Evolutionary conservation across 2,329 filamentous ascomycete species (phyloP).

Genomic region (Alternaria alternata): DNA sequence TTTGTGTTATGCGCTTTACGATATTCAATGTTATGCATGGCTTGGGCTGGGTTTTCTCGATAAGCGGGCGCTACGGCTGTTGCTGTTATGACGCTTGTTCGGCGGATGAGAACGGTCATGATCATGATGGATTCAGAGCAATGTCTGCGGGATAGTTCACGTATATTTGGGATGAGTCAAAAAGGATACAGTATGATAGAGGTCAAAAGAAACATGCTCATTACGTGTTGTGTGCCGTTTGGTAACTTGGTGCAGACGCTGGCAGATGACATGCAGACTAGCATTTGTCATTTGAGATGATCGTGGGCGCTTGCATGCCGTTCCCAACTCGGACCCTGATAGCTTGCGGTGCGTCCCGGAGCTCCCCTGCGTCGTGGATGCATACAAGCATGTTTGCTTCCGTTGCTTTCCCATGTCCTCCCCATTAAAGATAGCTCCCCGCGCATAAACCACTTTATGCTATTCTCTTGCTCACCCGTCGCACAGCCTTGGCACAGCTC

Average conservation of each 20-base stretch:
- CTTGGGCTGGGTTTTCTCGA: constrained; percentile 28
- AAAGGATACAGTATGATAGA: constrained; percentile 1
- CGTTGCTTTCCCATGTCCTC: neutral
- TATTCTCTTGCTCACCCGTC: constrained; percentile 18
- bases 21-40: constrained; percentile 34
- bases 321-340: constrained; percentile 22
- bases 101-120: constrained; percentile 13
- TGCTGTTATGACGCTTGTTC: constrained; percentile 11
- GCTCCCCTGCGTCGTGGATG: constrained; percentile 1
- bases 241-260: constrained; percentile 6
- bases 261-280: constrained; percentile 17
- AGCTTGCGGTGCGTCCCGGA: constrained; percentile 2
- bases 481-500: constrained; percentile 23
- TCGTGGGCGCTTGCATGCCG: constrained; percentile 28
- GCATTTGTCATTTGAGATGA: neutral
- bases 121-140: constrained; percentile 12
- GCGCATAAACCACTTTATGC: constrained; percentile 3
- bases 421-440: neutral
- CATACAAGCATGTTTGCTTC: constrained; percentile 6
- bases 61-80: constrained; percentile 28
- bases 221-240: neutral
- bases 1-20: constrained; percentile 28
- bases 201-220: neutral
- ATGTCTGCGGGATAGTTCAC: neutral
- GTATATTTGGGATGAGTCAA: constrained; percentile 1